These are phyloP conservation scores for Pancytospora epiphaga DNA, from an alignment of 371 early-diverging fungal species.

Conservation along the genomic window DNA sequence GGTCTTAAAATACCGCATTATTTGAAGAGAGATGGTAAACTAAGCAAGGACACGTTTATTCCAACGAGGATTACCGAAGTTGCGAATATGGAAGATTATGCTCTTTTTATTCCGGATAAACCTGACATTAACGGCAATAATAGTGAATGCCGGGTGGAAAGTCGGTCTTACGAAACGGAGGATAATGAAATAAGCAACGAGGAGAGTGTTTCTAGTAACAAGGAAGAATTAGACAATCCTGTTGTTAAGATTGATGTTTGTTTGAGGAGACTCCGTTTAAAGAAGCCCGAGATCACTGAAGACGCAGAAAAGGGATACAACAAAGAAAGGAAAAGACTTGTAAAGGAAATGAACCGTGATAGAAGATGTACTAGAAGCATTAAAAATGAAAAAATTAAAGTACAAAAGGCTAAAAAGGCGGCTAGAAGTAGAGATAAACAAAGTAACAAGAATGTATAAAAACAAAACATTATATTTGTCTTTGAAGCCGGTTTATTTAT, in stretches of 20 bases:
- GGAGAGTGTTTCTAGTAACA: background rate
- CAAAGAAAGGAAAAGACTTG: conserved; percentile 37
- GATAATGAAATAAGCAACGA: background rate
- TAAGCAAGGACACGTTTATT: conserved; percentile 43
- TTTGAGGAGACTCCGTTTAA: background rate
- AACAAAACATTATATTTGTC: no score
- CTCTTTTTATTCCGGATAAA: conserved; percentile 21
- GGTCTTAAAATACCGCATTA: conserved; percentile 42
- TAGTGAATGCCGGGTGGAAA: background rate
- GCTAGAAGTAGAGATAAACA: background rate
- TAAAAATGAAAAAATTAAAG: conserved; percentile 29
- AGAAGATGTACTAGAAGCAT: conserved; percentile 39
- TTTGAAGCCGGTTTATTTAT: no score
- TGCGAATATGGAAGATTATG: conserved; percentile 41
- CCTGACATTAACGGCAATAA: background rate
- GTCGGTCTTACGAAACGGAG: conserved; percentile 5
- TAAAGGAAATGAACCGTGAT: conserved; percentile 43
- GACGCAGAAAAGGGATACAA: conserved; percentile 14
- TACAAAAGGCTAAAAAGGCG: background rate
- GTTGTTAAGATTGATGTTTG: conserved; percentile 5
- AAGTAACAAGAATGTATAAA: no score
- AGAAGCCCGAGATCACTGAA: background rate
- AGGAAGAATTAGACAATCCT: background rate
- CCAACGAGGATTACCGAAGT: conserved; percentile 45
- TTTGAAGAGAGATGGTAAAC: conserved; percentile 36